phyloP scores from a whole-genome alignment of 83 land plant species.

The Picea mariana region DNA sequence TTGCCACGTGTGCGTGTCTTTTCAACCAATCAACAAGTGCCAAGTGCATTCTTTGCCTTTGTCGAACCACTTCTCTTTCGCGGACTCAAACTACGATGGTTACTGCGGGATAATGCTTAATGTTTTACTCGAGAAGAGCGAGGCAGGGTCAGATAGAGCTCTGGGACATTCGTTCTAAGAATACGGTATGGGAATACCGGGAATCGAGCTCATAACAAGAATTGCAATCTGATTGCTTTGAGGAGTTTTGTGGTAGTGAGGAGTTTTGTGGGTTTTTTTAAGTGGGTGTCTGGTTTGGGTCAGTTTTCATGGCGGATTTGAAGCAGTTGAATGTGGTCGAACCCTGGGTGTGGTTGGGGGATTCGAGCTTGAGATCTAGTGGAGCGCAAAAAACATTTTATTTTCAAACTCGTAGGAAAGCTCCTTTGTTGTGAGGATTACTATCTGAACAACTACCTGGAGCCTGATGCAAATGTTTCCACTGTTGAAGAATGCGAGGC shows the following conservation, averaged over 20 bases:
- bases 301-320: conserved; percentile 75
- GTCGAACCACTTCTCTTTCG: no score
- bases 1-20: no score
- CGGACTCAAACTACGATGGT: no score
- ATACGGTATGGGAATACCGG: conserved; percentile 75
- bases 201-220: conserved; percentile 70
- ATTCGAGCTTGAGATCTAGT: conserved; percentile 25
- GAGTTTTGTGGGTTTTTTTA: conserved; percentile 58
- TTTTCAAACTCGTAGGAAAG: no score
- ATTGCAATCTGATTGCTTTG: conserved; percentile 47
- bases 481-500: no score
- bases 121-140: no score
- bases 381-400: conserved; percentile 26
- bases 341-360: conserved; percentile 80
- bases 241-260: conserved; percentile 69
- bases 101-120: no score
- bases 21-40: no score
- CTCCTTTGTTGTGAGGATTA: no score
- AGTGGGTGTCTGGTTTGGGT: conserved; percentile 76
- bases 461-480: no score
- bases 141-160: conserved; percentile 75
- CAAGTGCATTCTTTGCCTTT: no score
- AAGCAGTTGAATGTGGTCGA: conserved; percentile 59
- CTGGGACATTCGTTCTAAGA: conserved; percentile 76
- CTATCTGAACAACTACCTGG: no score